These are phyloP conservation scores for Ricinus communis DNA, from an alignment of 345 rosid species.

Conservation along the genomic window DNA sequence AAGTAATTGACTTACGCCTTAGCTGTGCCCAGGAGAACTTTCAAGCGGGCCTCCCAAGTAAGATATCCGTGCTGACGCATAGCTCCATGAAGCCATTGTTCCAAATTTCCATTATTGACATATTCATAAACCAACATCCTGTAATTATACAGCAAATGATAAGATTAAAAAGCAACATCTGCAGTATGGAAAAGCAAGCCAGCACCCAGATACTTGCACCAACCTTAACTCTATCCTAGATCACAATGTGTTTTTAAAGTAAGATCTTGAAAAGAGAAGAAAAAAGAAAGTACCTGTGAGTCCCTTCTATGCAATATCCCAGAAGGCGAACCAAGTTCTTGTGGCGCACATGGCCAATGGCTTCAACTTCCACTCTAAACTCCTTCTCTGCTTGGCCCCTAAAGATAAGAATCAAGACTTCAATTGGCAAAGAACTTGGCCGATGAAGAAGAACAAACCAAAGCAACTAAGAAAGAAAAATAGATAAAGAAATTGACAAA, in stretches of 20 bases:
- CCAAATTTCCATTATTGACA: constrained; percentile 79
- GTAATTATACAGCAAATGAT: not conserved
- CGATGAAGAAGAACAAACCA: constrained; percentile 3
- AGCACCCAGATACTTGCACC: too few species aligned
- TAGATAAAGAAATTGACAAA: not conserved
- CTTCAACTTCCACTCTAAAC: constrained; percentile 76
- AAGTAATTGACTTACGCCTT: constrained; percentile 62
- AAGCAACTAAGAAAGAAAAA: not conserved
- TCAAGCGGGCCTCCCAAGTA: constrained; percentile 86
- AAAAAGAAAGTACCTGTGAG: constrained; percentile 49
- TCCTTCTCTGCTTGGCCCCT: constrained; percentile 93
- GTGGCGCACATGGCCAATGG: constrained; percentile 85
- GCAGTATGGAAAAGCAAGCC: not conserved
- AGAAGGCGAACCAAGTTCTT: constrained; percentile 82
- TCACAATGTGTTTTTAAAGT: not conserved
- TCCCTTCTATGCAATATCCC: constrained; percentile 82
- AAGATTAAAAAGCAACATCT: not conserved
- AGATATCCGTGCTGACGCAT: constrained; percentile 78
- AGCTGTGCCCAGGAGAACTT: constrained; percentile 76
- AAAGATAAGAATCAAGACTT: constrained; percentile 9
- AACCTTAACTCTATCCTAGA: constrained; percentile 2
- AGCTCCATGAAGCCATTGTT: constrained; percentile 90
- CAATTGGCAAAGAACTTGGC: not conserved
- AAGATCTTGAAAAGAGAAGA: not conserved
- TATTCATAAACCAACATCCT: constrained; percentile 82